Evolutionary conservation across 306 rosid species (phyloP).

Genomic region (Astragalus glycyphyllos): DNA sequence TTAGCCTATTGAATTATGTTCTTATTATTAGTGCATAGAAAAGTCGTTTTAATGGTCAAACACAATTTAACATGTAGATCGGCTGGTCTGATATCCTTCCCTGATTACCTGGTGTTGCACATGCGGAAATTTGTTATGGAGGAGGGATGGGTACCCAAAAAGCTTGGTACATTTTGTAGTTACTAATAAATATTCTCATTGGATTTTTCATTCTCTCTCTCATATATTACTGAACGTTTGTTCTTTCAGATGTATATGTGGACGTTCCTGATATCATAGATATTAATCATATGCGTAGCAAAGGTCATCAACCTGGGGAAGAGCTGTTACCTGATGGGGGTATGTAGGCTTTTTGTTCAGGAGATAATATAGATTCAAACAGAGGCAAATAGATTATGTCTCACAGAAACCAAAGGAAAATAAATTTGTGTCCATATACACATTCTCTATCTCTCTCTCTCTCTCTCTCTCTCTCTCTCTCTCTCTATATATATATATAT

Average conservation of each 20-base stretch:
- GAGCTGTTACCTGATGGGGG: constrained; percentile 85
- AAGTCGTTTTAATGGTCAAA: constrained; percentile 37
- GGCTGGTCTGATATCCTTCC: constrained; percentile 90
- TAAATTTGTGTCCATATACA: neutral
- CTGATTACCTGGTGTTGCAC: constrained; percentile 94
- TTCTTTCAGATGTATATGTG: constrained; percentile 83
- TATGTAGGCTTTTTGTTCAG: constrained; percentile 46
- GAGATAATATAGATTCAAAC: constrained; percentile 17
- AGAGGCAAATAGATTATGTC: neutral
- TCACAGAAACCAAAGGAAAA: neutral
- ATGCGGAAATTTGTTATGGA: constrained; percentile 97
- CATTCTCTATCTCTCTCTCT: no score
- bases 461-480: no score
- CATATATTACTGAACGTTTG: constrained; percentile 13
- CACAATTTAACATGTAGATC: constrained; percentile 55
- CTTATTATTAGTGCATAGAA: constrained; percentile 17
- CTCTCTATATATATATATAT: no score
- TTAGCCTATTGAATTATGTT: neutral
- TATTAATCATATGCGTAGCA: constrained; percentile 88
- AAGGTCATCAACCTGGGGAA: constrained; percentile 78
- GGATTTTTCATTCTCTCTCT: neutral
- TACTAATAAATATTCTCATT: neutral
- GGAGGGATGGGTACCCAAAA: constrained; percentile 96
- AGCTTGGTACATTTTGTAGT: constrained; percentile 71
- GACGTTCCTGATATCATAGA: constrained; percentile 97